These are phyloP conservation scores for Fomitopsis palustris DNA, from an alignment of 1,284 basidiomycete species.

Conservation along the genomic window DNA sequence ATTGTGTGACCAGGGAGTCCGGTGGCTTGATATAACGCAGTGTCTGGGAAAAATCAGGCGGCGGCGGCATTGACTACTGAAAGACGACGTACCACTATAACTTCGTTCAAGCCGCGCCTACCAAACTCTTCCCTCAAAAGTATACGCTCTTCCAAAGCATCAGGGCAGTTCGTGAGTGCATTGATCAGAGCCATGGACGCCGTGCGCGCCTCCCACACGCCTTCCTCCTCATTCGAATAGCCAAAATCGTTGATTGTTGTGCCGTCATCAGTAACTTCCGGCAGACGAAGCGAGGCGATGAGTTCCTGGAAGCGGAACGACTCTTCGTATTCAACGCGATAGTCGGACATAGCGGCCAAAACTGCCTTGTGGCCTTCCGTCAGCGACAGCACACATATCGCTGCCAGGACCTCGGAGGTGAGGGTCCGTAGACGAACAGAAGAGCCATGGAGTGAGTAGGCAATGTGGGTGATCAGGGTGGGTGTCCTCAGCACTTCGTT, in stretches of 20 bases:
- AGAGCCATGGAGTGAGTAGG: constrained; percentile 65
- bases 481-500: constrained; percentile 63
- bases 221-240: constrained; percentile 52
- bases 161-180: constrained; percentile 75
- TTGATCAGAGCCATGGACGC: constrained; percentile 80
- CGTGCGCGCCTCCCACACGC: constrained; percentile 79
- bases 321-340: constrained; percentile 68
- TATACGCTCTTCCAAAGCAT: constrained; percentile 76
- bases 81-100: constrained; percentile 64
- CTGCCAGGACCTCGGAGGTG: constrained; percentile 78
- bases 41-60: constrained; percentile 38
- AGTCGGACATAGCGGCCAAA: constrained; percentile 78
- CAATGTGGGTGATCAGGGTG: constrained; percentile 69
- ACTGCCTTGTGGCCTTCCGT: constrained; percentile 74
- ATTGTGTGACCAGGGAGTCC: constrained; percentile 67
- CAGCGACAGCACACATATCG: constrained; percentile 74
- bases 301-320: constrained; percentile 79
- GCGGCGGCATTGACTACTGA: background rate
- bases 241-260: constrained; percentile 32
- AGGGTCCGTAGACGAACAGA: constrained; percentile 72
- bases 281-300: constrained; percentile 60
- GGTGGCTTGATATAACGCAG: constrained; percentile 76
- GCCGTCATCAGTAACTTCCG: constrained; percentile 38
- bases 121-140: constrained; percentile 78
- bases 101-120: constrained; percentile 78